phyloP scores from a whole-genome alignment of 176 grass and related monocot genomes.

The Avena eriantha region DNA sequence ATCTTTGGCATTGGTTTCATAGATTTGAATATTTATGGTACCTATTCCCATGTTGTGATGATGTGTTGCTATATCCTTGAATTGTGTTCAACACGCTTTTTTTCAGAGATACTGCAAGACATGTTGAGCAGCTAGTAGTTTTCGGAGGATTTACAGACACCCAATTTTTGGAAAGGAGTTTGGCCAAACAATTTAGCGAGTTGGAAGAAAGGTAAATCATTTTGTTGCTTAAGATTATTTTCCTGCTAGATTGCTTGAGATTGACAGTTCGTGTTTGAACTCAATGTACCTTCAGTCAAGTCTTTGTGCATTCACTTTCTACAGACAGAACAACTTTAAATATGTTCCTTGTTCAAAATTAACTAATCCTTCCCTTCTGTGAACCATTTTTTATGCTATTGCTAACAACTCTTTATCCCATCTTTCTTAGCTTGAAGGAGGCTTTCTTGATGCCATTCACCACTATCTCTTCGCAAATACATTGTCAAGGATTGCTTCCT shows the following conservation, averaged over 20 bases:
- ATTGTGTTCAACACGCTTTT: constrained; percentile 25
- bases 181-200: constrained; percentile 78
- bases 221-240: constrained; percentile 28
- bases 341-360: constrained; percentile 28
- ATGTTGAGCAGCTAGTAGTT: constrained; percentile 70
- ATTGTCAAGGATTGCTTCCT: constrained; percentile 75
- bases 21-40: constrained; percentile 12
- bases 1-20: neutral
- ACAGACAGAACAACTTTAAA: constrained; percentile 28
- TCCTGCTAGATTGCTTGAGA: constrained; percentile 19
- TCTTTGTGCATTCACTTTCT: constrained; percentile 31
- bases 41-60: constrained; percentile 13
- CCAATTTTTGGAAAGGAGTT: constrained; percentile 77
- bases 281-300: constrained; percentile 1
- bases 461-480: constrained; percentile 80
- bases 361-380: neutral
- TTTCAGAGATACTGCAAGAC: constrained; percentile 71
- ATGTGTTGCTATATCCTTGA: constrained; percentile 9
- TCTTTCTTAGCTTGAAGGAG: constrained; percentile 81
- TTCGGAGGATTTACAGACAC: constrained; percentile 90
- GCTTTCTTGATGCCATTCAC: constrained; percentile 88
- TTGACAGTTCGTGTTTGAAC: neutral
- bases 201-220: constrained; percentile 75
- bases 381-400: constrained; percentile 10
- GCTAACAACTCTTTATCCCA: constrained; percentile 36